Conservation (phyloP, 495 filamentous ascomycete genomes). For the Neurospora discreta region DNA sequence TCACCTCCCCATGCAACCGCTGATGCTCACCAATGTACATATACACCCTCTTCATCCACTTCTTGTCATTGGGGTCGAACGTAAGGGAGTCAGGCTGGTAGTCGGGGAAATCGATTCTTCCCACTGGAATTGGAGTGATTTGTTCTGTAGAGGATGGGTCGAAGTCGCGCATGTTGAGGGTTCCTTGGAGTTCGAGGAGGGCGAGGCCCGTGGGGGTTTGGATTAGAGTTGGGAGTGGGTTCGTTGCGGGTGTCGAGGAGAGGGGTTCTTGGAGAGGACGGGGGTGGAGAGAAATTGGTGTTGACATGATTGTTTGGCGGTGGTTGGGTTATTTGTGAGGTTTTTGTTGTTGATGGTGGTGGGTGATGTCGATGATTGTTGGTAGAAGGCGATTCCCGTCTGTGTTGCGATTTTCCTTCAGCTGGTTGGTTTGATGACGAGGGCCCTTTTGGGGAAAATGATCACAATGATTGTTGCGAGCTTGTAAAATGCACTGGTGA, state of each 20-base stretch:
- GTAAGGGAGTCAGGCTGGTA: conserved; percentile 39
- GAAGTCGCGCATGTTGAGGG: conserved; percentile 52
- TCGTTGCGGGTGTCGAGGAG: conserved; percentile 4
- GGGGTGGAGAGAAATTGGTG: conserved; percentile 9
- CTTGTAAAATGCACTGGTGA: neutral
- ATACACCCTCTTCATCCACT: conserved; percentile 84
- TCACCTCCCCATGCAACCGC: conserved; percentile 79
- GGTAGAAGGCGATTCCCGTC: neutral
- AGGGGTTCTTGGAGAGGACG: neutral
- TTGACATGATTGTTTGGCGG: conserved; percentile 5
- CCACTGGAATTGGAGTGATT: conserved; percentile 45
- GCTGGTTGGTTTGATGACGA: neutral
- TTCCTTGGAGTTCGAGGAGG: conserved; percentile 84
- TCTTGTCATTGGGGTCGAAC: conserved; percentile 30
- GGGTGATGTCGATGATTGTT: neutral
- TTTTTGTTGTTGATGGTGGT: neutral
- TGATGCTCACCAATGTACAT: conserved; percentile 85
- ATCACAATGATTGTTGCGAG: neutral
- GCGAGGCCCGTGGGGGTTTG: conserved; percentile 71
- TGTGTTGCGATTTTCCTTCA: conserved; percentile 1
- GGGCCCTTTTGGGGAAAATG: neutral
- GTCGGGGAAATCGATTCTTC: conserved; percentile 69
- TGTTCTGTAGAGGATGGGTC: conserved; percentile 3
- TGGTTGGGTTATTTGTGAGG: neutral
- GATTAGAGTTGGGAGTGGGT: conserved; percentile 73